These are phyloP conservation scores for Trichoderma erinaceum DNA, from an alignment of 495 filamentous ascomycete species.

Conservation along the genomic window DNA sequence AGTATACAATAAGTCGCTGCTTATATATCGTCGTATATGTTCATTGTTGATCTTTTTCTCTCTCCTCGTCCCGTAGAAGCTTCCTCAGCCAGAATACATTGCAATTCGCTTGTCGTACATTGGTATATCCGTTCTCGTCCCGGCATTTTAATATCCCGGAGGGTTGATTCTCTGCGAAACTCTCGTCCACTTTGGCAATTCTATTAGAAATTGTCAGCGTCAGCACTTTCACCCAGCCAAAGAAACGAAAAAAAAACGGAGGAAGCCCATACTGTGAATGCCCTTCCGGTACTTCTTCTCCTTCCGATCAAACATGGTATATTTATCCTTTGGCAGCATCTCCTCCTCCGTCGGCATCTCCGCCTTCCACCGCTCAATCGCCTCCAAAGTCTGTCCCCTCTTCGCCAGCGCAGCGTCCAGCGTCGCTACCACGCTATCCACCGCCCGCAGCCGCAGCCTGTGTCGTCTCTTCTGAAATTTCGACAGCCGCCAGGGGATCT, in stretches of 20 bases:
- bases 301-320: slow-evolving; percentile 95
- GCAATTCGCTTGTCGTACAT: slow-evolving; percentile 2
- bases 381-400: slow-evolving; percentile 60
- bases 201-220: slow-evolving; percentile 38
- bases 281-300: slow-evolving; percentile 93
- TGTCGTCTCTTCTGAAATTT: slow-evolving; percentile 83
- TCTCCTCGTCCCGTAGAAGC: not conserved
- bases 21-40: slow-evolving; percentile 4
- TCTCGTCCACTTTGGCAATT: slow-evolving; percentile 93
- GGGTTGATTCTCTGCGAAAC: slow-evolving; percentile 89
- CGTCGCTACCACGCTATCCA: slow-evolving; percentile 75
- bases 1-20: slow-evolving; percentile 12
- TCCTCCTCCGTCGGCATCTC: slow-evolving; percentile 96
- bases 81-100: not conserved
- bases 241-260: not conserved
- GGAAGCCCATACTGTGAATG: slow-evolving; percentile 71
- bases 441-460: slow-evolving; percentile 73
- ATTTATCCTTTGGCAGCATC: slow-evolving; percentile 96
- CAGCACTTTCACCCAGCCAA: slow-evolving; percentile 13
- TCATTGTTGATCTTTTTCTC: not conserved
- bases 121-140: not conserved
- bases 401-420: slow-evolving; percentile 69
- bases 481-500: slow-evolving; percentile 96
- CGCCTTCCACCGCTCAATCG: slow-evolving; percentile 78
- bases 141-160: slow-evolving; percentile 68